Evolutionary conservation across 2,329 filamentous ascomycete genomes (phyloP), one percentile per base, ranked within the genome.

Genomic region (Penicillium sp.): DNA sequence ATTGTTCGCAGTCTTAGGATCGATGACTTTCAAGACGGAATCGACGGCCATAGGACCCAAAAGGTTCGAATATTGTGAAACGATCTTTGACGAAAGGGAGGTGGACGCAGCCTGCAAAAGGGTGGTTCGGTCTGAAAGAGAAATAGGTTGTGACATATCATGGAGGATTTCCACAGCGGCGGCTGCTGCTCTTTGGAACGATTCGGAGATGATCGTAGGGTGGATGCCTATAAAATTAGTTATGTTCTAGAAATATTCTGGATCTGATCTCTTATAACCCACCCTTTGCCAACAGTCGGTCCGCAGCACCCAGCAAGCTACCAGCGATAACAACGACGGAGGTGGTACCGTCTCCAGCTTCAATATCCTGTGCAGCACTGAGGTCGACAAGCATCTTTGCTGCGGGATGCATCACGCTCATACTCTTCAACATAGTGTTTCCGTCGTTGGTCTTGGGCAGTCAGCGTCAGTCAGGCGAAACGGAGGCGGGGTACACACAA

Each of bases 361-460:
- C 94, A 60, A 99, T 91, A 79, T 99, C 94, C 75, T 99, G 94
- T 63, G 94, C 94, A 64, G 94, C 90, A 68, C 93, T 95, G 61
- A 99, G 84, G 75, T 99, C 92, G 69, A 99, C 94, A 65, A 99
- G 83, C 94, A 99, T 99, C 80, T 96, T 97, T 52, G 94, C 94
- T 49, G 95, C 96, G n/a, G 94, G 94, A 73, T 99, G 94, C 88
- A 99, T 91, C 64, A 99, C 94, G 63, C 90, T 89, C 94, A 99
- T 97, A 81, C 93, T 93, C 79, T 90, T 96, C 71, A 99, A 80
- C 93, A 99, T 99, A 57, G 94, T 99, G 80, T 95, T 96, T 74
- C 94, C 94, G 77, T 99, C 94, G 81, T 99, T 99, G 70, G 94
- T 99, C 77, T 80, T 63, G 60, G 35, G 21, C 24, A 60, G 61